phyloP scores from a whole-genome alignment of 257 asterid genomes.

The Gentiana dahurica region DNA sequence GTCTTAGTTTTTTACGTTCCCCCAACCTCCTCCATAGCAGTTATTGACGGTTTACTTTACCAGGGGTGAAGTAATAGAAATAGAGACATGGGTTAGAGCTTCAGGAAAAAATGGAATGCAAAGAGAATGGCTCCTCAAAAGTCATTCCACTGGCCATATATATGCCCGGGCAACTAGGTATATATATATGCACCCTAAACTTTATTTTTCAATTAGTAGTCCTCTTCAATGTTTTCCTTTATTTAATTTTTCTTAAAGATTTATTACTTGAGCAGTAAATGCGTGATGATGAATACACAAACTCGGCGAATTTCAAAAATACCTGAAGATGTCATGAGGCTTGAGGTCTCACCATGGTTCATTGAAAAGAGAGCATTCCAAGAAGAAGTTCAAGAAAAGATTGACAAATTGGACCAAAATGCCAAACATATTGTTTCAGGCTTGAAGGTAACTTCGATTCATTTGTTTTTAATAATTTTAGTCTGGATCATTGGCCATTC shows the following conservation, averaged over 20 bases:
- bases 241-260: not conserved
- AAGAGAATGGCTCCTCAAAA: constrained; percentile 72
- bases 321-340: constrained; percentile 72
- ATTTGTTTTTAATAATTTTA: too few species aligned
- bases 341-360: constrained; percentile 76
- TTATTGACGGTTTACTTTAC: not conserved
- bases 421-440: constrained; percentile 46
- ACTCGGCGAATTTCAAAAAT: constrained; percentile 83
- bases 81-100: constrained; percentile 92
- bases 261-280: constrained; percentile 36
- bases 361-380: constrained; percentile 52
- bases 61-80: constrained; percentile 89
- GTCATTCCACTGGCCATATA: constrained; percentile 63
- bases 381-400: constrained; percentile 46
- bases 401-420: constrained; percentile 39
- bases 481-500: too few species aligned
- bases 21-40: too few species aligned
- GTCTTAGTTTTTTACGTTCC: not conserved
- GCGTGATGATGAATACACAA: constrained; percentile 92
- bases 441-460: constrained; percentile 37
- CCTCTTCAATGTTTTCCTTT: not conserved
- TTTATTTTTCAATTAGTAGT: not conserved
- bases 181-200: not conserved
- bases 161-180: constrained; percentile 87
- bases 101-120: constrained; percentile 91